Evolutionary conservation across 495 filamentous ascomycete genomes (phyloP).

Genomic region (Penicillium flavigenum): DNA sequence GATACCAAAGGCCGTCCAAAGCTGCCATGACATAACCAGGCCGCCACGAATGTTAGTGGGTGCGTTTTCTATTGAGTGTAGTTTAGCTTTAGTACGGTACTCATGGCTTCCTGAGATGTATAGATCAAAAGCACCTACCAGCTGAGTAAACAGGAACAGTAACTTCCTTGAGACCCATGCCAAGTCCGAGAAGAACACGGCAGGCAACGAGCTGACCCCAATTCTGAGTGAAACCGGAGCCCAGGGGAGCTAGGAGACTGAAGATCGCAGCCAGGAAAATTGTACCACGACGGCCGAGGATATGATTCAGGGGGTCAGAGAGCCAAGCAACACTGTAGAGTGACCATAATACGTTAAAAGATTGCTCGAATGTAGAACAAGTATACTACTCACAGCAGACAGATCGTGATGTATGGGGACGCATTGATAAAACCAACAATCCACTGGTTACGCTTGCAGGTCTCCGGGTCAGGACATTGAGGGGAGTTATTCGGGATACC

Average conservation of each 20-base stretch:
- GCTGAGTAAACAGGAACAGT: conserved; percentile 73
- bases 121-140: neutral
- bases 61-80: conserved; percentile 54
- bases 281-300: conserved; percentile 62
- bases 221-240: conserved; percentile 60
- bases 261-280: conserved; percentile 68
- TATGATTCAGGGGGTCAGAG: conserved; percentile 68
- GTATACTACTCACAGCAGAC: conserved; percentile 34
- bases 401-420: conserved; percentile 43
- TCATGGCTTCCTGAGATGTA: neutral
- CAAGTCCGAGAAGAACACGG: conserved; percentile 67
- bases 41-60: conserved; percentile 73
- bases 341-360: neutral
- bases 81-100: neutral
- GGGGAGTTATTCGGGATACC: conserved; percentile 38
- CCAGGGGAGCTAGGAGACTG: conserved; percentile 60
- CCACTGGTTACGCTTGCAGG: conserved; percentile 39
- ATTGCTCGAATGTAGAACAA: neutral
- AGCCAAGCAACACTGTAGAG: conserved; percentile 61
- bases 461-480: conserved; percentile 38
- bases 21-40: conserved; percentile 83
- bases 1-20: conserved; percentile 84
- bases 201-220: conserved; percentile 63
- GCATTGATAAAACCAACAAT: conserved; percentile 50
- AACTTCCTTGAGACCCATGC: conserved; percentile 61